phyloP scores from a whole-genome alignment of 176 grass and related monocot genomes.

The Triticum turgidum region DNA sequence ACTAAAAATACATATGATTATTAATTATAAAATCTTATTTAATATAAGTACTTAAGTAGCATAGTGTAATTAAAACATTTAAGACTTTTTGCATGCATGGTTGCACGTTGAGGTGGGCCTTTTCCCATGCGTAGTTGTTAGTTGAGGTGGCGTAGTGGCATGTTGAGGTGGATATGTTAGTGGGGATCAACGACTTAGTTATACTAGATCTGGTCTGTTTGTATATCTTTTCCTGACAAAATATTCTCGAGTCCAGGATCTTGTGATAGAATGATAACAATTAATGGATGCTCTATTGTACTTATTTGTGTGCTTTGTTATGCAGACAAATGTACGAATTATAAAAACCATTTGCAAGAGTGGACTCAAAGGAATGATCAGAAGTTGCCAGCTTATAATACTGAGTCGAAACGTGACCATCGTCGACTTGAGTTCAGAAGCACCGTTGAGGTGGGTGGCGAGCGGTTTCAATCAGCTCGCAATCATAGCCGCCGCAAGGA shows the following conservation, averaged over 20 bases:
- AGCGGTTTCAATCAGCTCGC: constrained; percentile 34
- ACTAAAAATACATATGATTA: too few species aligned
- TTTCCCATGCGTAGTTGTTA: too few species aligned
- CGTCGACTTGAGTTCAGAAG: constrained; percentile 49
- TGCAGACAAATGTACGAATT: constrained; percentile 35
- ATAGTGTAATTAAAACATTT: too few species aligned
- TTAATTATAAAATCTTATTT: too few species aligned
- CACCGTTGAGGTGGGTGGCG: constrained; percentile 40
- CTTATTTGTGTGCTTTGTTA: not conserved
- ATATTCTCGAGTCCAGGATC: not conserved
- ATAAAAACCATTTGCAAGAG: constrained; percentile 50
- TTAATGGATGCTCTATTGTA: constrained; percentile 18
- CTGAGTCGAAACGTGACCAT: constrained; percentile 14
- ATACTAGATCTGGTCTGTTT: constrained; percentile 4
- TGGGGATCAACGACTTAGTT: not conserved
- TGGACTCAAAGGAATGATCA: constrained; percentile 9
- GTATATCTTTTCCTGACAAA: not conserved
- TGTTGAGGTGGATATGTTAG: too few species aligned
- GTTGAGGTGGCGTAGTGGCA: too few species aligned
- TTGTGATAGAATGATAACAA: constrained; percentile 8
- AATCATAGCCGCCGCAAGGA: constrained; percentile 53
- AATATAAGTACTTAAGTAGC: too few species aligned
- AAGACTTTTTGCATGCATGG: too few species aligned
- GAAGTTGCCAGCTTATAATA: constrained; percentile 39
- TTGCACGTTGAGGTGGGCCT: too few species aligned